Percentiles rank a stretch among this genome's conserved stretches.
These are phyloP conservation scores for Datura wrightii DNA, from an alignment of 257 asterid genomes.

Conservation along the genomic window DNA sequence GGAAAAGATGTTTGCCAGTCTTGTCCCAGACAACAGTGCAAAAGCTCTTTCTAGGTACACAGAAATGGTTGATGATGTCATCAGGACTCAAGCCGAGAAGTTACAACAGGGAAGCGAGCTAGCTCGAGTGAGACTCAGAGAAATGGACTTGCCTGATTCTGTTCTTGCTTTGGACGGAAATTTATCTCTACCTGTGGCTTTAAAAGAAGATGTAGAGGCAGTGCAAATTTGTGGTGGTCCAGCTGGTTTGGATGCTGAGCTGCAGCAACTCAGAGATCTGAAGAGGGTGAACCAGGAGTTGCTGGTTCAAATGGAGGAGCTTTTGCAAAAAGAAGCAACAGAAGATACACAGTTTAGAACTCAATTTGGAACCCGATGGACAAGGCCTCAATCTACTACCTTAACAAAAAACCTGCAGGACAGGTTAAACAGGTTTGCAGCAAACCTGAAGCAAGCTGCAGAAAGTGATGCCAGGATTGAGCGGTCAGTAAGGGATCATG, in stretches of 20 bases:
- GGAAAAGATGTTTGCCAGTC: constrained; percentile 88
- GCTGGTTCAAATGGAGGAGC: constrained; percentile 89
- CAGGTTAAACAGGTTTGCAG: constrained; percentile 88
- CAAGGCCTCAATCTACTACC: constrained; percentile 96
- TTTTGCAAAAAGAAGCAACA: constrained; percentile 83
- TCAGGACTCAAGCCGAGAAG: constrained; percentile 94
- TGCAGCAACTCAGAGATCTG: constrained; percentile 91
- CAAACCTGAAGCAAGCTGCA: constrained; percentile 90
- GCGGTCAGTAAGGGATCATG: constrained; percentile 90
- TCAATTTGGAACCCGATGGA: constrained; percentile 96
- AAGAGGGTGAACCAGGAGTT: constrained; percentile 93
- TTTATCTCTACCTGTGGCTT: constrained; percentile 58
- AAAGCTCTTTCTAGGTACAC: constrained; percentile 97
- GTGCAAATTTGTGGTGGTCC: constrained; percentile 98
- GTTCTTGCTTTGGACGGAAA: constrained; percentile 92
- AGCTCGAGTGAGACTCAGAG: constrained; percentile 94
- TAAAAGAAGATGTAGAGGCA: constrained; percentile 91
- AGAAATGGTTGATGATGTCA: constrained; percentile 91
- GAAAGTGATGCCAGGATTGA: constrained; percentile 97
- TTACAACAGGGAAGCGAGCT: constrained; percentile 98
- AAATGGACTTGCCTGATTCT: constrained; percentile 97
- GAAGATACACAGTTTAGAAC: constrained; percentile 94
- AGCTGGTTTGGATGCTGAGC: constrained; percentile 87
- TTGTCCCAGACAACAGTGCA: constrained; percentile 94
- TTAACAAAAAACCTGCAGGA: constrained; percentile 85